Evolutionary conservation across 2,329 filamentous ascomycete genomes (phyloP).

Genomic region (Helminthosporium solani): DNA sequence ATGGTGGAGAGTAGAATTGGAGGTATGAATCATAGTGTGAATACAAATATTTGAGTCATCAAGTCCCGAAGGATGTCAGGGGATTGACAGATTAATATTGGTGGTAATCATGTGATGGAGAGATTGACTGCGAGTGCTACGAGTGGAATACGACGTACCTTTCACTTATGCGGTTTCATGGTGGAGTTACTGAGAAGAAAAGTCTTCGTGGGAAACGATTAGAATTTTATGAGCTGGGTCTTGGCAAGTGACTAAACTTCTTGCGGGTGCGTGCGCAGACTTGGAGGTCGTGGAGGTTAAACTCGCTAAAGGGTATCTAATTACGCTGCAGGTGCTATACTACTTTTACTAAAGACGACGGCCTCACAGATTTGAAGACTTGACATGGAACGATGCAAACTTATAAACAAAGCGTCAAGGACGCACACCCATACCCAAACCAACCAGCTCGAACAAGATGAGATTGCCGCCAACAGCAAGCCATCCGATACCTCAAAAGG

Average conservation of each 20-base stretch:
- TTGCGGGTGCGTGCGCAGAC: neutral
- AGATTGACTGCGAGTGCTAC: neutral
- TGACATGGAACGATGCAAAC: neutral
- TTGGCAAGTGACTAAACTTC: slow-evolving; percentile 6
- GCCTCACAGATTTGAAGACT: neutral
- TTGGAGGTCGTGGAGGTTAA: neutral
- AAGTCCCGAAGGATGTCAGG: slow-evolving; percentile 62
- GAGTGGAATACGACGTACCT: slow-evolving; percentile 27
- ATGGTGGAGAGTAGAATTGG: slow-evolving; percentile 7
- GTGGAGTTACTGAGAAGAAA: slow-evolving; percentile 11
- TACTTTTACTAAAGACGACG: neutral
- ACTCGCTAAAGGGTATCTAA: slow-evolving; percentile 1
- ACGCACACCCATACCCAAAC: slow-evolving; percentile 43
- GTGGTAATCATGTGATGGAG: slow-evolving; percentile 60
- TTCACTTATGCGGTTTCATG: slow-evolving; percentile 40
- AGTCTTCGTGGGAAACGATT: neutral
- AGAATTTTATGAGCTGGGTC: slow-evolving; percentile 3
- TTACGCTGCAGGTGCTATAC: neutral
- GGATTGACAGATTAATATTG: slow-evolving; percentile 79
- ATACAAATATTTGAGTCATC: slow-evolving; percentile 50
- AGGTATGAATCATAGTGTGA: slow-evolving; percentile 40
- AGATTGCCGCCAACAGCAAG: slow-evolving; percentile 75
- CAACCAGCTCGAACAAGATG: slow-evolving; percentile 66
- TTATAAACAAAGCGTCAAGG: neutral
- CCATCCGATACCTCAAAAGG: slow-evolving; percentile 72